Base-by-base conservation (phyloP, 1,139 yeast genomes). In the Pichia sp. region DNA sequence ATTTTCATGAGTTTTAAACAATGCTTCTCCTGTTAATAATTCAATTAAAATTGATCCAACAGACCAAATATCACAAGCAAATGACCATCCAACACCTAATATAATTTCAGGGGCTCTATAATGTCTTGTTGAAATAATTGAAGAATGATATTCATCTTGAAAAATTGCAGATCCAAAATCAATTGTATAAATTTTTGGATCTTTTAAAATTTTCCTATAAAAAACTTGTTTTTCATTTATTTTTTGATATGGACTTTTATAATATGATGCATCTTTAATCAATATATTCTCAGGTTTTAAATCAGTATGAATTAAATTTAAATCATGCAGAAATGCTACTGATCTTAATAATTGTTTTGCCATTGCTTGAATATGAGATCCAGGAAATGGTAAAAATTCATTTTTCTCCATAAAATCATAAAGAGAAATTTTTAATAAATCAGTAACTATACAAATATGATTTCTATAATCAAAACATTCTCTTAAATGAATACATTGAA, bases 31-130 rank as follows among this genome's bases (percentile, higher is more conserved):
- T 29, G 95, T 87, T 42, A 87, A 82, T 43, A 94, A 68, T 65
- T 94, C 98, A 11, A 89, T 90, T 37, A 94, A 68, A 16, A 94
- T 89, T 63, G 98, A 90, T 1, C 97, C 99, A 46, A 92, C 74
- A 1, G 96, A 87, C 99, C 98, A 94, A 67, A 92, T 70, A 64
- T 94, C 99, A 64, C 98, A 92, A 1, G 90, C 87, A 54, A 74
- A 82, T 3, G 87, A 80, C 92, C 98, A 94, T 33, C 97, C 97
- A 31, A 79, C 74, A 1, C 97, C 97, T 33, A 94, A 67, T 2
- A 92, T 90, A 54, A 94, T 89, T 62, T 94, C 99, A 0, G 98
- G 98, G 0, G 98, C 98, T 47, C 99, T 71, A 65, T 94, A 94
- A 65, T 94, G 98, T 46, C 99, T 73, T 3, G 98, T 92, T 12